Evolutionary conservation across 1,284 basidiomycete species (phyloP).

Genomic region (Coniferiporia weirii): DNA sequence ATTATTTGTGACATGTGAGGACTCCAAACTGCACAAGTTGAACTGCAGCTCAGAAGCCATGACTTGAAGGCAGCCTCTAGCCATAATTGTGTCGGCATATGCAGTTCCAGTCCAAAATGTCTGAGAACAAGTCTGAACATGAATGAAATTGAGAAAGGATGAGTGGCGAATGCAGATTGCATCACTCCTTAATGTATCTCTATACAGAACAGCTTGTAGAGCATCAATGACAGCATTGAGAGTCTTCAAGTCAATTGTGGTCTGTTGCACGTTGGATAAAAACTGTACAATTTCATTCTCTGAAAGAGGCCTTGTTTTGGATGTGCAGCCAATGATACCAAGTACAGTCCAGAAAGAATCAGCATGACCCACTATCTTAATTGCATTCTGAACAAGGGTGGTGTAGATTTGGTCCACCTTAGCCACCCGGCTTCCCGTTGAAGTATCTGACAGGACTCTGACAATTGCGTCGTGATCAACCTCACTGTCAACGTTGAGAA

Average conservation of each 20-base stretch:
- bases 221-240: background rate
- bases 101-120: background rate
- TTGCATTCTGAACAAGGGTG: too few relatives aligned
- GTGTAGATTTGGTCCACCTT: background rate
- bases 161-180: constrained; percentile 1
- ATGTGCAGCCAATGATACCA: too few relatives aligned
- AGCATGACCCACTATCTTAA: too few relatives aligned
- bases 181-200: background rate
- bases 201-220: constrained; percentile 2
- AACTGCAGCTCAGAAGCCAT: constrained; percentile 26
- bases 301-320: background rate
- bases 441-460: background rate
- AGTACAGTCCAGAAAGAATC: too few relatives aligned
- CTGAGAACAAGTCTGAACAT: background rate
- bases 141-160: constrained; percentile 3
- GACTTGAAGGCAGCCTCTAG: constrained; percentile 4
- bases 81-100: background rate
- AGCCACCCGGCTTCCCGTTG: background rate
- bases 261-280: background rate
- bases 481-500: background rate
- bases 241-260: background rate
- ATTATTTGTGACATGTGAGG: constrained; percentile 26
- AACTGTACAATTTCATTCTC: background rate
- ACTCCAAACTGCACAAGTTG: constrained; percentile 29
- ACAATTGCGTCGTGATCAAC: background rate